Conservation (phyloP, 108 stramenopile genomes). For the Skeletonema costatum region DNA sequence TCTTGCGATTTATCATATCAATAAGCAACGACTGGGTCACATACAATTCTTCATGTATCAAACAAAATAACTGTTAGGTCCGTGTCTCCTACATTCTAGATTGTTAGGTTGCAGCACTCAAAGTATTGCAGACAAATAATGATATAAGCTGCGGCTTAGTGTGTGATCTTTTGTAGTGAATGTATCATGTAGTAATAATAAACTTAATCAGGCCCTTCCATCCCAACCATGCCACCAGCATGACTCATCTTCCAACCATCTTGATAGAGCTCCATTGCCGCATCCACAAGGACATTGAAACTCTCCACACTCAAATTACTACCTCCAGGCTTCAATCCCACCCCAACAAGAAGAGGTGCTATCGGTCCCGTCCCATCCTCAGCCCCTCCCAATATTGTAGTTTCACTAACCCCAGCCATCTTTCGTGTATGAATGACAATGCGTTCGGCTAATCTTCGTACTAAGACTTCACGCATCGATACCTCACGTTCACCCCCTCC, state of each 20-base stretch:
- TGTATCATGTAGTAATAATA: no score
- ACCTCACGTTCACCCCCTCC: conserved; percentile 13
- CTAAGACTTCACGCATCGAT: conserved; percentile 32
- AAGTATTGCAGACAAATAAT: no score
- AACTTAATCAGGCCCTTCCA: conserved; percentile 35
- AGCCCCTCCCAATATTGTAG: conserved; percentile 25
- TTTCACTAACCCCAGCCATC: conserved; percentile 27
- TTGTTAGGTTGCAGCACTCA: no score
- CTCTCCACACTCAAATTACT: conserved; percentile 17
- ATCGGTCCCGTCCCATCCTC: conserved; percentile 31
- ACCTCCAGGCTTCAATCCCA: conserved; percentile 26
- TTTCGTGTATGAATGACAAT: conserved; percentile 20
- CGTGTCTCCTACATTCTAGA: no score
- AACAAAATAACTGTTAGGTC: no score
- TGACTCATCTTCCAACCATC: conserved; percentile 22
- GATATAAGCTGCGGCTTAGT: no score
- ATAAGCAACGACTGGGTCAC: no score
- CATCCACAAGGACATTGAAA: conserved; percentile 24
- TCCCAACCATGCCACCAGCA: conserved; percentile 16
- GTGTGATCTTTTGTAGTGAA: no score
- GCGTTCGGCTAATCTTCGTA: conserved; percentile 35
- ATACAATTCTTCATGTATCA: no score
- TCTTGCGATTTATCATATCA: no score
- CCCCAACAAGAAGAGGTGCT: conserved; percentile 32
- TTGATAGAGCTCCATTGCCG: conserved; percentile 27